phyloP scores from a whole-genome alignment of 179 eudicot genomes.

The Patellifolia procumbens region DNA sequence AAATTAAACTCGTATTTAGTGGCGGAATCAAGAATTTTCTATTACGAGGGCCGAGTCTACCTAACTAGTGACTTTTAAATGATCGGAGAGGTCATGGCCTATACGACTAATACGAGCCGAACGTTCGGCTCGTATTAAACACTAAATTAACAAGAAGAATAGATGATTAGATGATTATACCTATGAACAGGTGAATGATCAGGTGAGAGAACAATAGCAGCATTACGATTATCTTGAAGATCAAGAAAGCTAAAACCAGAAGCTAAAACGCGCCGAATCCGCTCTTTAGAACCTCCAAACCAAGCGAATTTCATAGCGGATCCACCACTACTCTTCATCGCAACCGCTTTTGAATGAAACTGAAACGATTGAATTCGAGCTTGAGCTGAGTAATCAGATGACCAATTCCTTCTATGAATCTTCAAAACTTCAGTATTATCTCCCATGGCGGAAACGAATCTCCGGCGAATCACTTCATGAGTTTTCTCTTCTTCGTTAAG shows the following conservation, averaged over 20 bases:
- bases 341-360: slow-evolving; percentile 42
- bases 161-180: no score
- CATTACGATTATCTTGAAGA: slow-evolving; percentile 23
- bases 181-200: slow-evolving; percentile 51
- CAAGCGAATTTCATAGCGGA: slow-evolving; percentile 61
- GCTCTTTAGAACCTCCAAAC: slow-evolving; percentile 56
- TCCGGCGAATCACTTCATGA: slow-evolving; percentile 37
- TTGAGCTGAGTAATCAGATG: slow-evolving; percentile 28
- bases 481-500: slow-evolving; percentile 42
- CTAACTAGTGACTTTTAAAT: no score
- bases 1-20: no score
- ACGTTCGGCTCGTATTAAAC: no score
- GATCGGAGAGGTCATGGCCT: no score
- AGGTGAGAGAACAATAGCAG: slow-evolving; percentile 63
- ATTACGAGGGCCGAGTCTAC: no score
- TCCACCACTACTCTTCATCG: slow-evolving; percentile 24
- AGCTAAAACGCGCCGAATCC: slow-evolving; percentile 43
- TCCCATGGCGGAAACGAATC: slow-evolving; percentile 39
- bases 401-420: slow-evolving; percentile 43
- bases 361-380: slow-evolving; percentile 54
- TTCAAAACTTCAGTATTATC: slow-evolving; percentile 28
- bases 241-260: slow-evolving; percentile 55
- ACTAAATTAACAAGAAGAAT: no score
- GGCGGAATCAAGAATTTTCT: no score
- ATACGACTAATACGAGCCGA: no score